phyloP scores from a whole-genome alignment of 768 basidiomycete genomes.

The Panus rudis region DNA sequence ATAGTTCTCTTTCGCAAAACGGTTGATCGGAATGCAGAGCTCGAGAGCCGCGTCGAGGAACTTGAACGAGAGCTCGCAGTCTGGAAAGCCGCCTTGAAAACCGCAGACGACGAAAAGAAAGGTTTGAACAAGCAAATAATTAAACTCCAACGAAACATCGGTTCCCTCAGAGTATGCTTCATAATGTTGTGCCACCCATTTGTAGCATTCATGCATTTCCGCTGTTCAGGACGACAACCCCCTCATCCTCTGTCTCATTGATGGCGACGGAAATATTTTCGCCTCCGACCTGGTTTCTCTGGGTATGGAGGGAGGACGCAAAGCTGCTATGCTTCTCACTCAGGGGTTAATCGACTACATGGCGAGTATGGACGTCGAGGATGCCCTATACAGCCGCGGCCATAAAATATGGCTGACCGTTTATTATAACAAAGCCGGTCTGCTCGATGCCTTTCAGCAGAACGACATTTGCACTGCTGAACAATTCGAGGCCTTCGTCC shows the following conservation, averaged over 20 bases:
- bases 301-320: constrained; percentile 29
- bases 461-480: constrained; percentile 25
- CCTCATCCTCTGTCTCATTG: constrained; percentile 30
- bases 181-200: background rate
- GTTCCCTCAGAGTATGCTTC: constrained; percentile 23
- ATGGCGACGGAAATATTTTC: constrained; percentile 37
- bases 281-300: constrained; percentile 23
- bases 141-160: constrained; percentile 27
- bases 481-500: constrained; percentile 30
- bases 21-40: constrained; percentile 23
- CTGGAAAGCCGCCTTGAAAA: constrained; percentile 32
- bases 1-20: constrained; percentile 28
- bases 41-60: constrained; percentile 26
- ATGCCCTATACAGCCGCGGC: constrained; percentile 21
- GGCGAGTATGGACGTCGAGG: constrained; percentile 17
- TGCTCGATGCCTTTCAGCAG: constrained; percentile 24
- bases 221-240: constrained; percentile 32
- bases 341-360: constrained; percentile 30
- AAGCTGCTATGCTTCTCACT: constrained; percentile 29
- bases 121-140: constrained; percentile 19
- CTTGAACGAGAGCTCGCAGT: constrained; percentile 33
- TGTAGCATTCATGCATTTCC: background rate
- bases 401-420: constrained; percentile 33
- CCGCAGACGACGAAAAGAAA: constrained; percentile 28
- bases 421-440: constrained; percentile 30